phyloP scores from a whole-genome alignment of 1,284 basidiomycete species.

The Sanguinoderma infundibulare region DNA sequence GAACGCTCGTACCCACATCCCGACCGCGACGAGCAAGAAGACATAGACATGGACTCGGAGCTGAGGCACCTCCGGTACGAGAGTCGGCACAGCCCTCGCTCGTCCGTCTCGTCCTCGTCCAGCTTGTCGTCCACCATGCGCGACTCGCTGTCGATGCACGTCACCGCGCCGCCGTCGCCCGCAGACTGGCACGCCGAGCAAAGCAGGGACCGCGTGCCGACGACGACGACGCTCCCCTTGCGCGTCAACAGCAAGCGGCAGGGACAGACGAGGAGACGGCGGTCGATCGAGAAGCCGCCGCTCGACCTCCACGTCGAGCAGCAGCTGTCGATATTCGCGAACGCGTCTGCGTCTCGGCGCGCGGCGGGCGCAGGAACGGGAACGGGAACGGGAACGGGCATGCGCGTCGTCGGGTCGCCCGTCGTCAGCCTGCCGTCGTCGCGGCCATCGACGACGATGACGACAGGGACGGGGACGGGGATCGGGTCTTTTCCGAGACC shows the following conservation, averaged over 20 bases:
- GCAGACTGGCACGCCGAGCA: background rate
- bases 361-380: background rate
- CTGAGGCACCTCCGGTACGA: background rate
- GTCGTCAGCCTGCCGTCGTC: constrained; percentile 13
- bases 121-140: background rate
- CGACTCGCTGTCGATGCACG: constrained; percentile 10
- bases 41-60: background rate
- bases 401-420: constrained; percentile 11
- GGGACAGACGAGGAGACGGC: background rate
- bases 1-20: too few species aligned
- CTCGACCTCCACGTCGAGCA: background rate
- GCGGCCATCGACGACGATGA: background rate
- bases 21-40: too few species aligned
- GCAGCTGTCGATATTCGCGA: background rate
- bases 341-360: background rate
- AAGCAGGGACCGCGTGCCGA: background rate
- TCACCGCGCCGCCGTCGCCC: constrained; percentile 13
- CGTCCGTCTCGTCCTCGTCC: background rate
- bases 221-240: background rate
- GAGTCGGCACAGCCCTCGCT: background rate
- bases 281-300: constrained; percentile 13
- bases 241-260: background rate
- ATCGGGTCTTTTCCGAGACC: background rate
- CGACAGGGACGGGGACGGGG: background rate
- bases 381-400: background rate